Percentiles rank a stretch among this genome's conserved stretches.
Evolutionary conservation across 345 rosid species (phyloP).

Genomic region (Pelargonium nanum): DNA sequence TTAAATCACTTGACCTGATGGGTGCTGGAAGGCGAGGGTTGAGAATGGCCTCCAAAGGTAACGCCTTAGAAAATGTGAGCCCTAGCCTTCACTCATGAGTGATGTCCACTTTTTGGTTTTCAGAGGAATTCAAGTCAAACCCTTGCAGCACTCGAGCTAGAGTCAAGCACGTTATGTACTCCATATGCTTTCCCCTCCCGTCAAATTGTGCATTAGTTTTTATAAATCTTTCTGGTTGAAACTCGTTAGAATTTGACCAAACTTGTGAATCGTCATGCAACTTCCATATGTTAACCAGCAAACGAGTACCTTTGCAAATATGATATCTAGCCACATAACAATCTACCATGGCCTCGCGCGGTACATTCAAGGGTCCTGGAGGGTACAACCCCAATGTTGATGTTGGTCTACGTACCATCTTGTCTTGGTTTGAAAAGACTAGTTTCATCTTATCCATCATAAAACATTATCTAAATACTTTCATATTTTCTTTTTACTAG

Average conservation of each 20-base stretch:
- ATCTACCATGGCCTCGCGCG: conserved; percentile 42
- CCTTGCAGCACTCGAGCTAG: conserved; percentile 44
- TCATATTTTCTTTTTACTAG: no score
- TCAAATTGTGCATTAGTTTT: conserved; percentile 5
- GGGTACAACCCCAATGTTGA: conserved; percentile 20
- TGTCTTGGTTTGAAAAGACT: no score
- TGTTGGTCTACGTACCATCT: no score
- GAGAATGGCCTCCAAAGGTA: conserved; percentile 28
- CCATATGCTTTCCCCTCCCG: conserved; percentile 12
- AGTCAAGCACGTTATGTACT: conserved; percentile 34
- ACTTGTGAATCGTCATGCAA: conserved; percentile 42
- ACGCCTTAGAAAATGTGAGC: conserved; percentile 32
- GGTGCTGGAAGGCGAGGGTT: conserved; percentile 33
- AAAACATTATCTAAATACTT: no score
- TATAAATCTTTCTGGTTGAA: conserved; percentile 42
- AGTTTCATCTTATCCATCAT: no score
- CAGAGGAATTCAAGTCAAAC: conserved; percentile 17
- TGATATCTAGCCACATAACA: conserved; percentile 28
- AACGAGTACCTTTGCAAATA: conserved; percentile 38
- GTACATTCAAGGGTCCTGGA: conserved; percentile 26
- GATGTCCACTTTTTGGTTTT: conserved; percentile 22
- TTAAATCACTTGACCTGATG: no score
- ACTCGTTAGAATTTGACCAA: conserved; percentile 29
- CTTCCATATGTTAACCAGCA: conserved; percentile 48
- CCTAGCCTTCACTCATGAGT: conserved; percentile 45